These are phyloP conservation scores for Elongisporangium prolatum DNA, from an alignment of 352 stramenopile species.

Conservation along the genomic window DNA sequence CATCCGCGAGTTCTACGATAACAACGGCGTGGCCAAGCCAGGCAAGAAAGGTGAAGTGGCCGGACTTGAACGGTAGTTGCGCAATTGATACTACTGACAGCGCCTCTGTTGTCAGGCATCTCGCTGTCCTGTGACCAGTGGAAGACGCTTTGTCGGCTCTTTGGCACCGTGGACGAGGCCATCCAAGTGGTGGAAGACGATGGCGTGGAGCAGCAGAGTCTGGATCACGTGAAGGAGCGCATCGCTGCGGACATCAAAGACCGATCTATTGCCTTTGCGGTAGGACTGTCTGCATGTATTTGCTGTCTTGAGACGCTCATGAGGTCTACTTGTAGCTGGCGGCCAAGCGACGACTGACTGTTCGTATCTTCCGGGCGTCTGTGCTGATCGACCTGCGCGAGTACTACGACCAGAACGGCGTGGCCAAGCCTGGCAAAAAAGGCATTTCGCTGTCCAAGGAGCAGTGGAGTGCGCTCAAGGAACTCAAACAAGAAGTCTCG, in stretches of 20 bases:
- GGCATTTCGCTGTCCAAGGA: conserved; percentile 71
- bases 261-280: conserved; percentile 44
- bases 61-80: background rate
- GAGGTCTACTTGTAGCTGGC: conserved; percentile 28
- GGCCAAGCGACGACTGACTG: conserved; percentile 40
- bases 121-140: conserved; percentile 54
- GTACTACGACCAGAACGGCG: conserved; percentile 57
- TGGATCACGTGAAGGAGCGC: conserved; percentile 22
- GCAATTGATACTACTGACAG: background rate
- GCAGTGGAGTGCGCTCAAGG: conserved; percentile 46
- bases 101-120: conserved; percentile 25
- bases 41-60: conserved; percentile 62
- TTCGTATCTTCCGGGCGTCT: conserved; percentile 40
- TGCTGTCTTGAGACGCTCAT: background rate
- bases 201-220: conserved; percentile 20
- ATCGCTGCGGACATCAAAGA: conserved; percentile 30
- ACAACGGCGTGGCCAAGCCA: conserved; percentile 49
- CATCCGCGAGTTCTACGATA: conserved; percentile 77
- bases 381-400: conserved; percentile 70
- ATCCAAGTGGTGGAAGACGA: conserved; percentile 45
- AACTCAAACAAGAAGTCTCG: conserved; percentile 23
- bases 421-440: conserved; percentile 68
- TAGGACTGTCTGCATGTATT: conserved; percentile 18
- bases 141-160: conserved; percentile 35
- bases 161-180: conserved; percentile 30